phyloP scores from a whole-genome alignment of 2,329 filamentous ascomycete genomes.

The Alternaria brassicae region DNA sequence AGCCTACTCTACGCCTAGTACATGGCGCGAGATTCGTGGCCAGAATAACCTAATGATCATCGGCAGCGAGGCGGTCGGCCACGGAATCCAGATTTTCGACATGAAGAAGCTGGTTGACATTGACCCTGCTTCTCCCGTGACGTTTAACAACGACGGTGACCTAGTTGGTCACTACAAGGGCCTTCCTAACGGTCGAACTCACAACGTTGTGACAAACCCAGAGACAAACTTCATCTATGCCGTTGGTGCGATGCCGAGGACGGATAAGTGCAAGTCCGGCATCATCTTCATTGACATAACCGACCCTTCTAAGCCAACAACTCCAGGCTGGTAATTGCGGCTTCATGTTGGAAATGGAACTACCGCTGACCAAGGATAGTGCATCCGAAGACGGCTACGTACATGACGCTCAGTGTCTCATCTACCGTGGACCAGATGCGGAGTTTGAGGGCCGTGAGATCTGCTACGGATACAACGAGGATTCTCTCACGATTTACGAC shows the following conservation, averaged over 20 bases:
- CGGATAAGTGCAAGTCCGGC: constrained; percentile 57
- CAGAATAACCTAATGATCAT: constrained; percentile 56
- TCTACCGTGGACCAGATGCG: constrained; percentile 61
- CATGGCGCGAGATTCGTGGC: constrained; percentile 62
- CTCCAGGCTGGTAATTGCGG: constrained; percentile 55
- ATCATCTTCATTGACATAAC: constrained; percentile 67
- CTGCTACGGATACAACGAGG: constrained; percentile 65
- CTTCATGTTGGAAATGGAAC: not conserved
- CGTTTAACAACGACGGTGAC: constrained; percentile 44
- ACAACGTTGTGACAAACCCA: constrained; percentile 51
- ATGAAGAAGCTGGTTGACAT: constrained; percentile 57
- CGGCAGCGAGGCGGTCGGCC: constrained; percentile 51
- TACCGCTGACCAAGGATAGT: constrained; percentile 30
- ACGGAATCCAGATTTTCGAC: constrained; percentile 70
- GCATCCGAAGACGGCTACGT: constrained; percentile 65
- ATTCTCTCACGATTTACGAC: constrained; percentile 61
- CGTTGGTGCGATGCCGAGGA: constrained; percentile 46
- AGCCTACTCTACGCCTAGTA: constrained; percentile 54
- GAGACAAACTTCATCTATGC: constrained; percentile 50
- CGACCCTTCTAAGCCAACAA: constrained; percentile 61
- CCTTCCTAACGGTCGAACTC: constrained; percentile 47
- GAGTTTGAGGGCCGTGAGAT: constrained; percentile 60
- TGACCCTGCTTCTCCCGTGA: constrained; percentile 45
- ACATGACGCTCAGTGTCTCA: constrained; percentile 67
- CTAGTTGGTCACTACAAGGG: constrained; percentile 45